Base-by-base conservation (phyloP, 75 land plant species). In the Cunninghamia lanceolata region DNA sequence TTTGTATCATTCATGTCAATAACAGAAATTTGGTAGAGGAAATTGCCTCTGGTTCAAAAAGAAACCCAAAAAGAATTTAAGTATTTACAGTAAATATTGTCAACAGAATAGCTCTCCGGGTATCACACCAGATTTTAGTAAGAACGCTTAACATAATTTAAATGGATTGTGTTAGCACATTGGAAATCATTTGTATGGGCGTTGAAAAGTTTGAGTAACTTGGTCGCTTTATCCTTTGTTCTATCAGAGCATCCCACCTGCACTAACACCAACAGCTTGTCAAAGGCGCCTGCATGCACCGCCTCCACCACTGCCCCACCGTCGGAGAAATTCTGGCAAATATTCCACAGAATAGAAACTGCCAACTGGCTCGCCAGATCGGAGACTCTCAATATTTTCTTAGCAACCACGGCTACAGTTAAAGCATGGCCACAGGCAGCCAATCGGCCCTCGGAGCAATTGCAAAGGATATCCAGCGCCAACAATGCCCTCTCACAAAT, bases 211-310 rank as follows among this genome's bases (percentile, higher is more conserved):
- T 92, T 93, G 82, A 96, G 85, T 53, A 96, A 85, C 86, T 96
- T 91, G 0, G 90, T 85, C 0, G 92, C 95, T 70, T 88, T 94
- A 80, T 91, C 89, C 89, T 93, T 95, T 2, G 93, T 91, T 21
- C 75, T 52, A 28, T 90, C 92, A 0, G 86, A 81, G 73, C 95
- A 93, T 0, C 96, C 98, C 46, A 94, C 86, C 86, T 96, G 98
- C 82, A 96, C 77, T 43, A 96, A 77, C 86, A 95, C 83, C 90
- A 97, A 76, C 1, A 97, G 89, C 91, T 95, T 93, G 83, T 95
- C 92, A 78, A 96, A 94, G 32, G 91, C 96, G 0, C 99, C 97
- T 45, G 85, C 89, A 35, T 89, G 89, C 34, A 94, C 87, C 0
- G 95, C 94, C 73, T 97, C 95, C 39, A 87, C 83, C 47, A 87